Evolutionary conservation across 108 stramenopile species (phyloP), one percentile per base, ranked within the genome.

Genomic region (Schizochytrium sp.): DNA sequence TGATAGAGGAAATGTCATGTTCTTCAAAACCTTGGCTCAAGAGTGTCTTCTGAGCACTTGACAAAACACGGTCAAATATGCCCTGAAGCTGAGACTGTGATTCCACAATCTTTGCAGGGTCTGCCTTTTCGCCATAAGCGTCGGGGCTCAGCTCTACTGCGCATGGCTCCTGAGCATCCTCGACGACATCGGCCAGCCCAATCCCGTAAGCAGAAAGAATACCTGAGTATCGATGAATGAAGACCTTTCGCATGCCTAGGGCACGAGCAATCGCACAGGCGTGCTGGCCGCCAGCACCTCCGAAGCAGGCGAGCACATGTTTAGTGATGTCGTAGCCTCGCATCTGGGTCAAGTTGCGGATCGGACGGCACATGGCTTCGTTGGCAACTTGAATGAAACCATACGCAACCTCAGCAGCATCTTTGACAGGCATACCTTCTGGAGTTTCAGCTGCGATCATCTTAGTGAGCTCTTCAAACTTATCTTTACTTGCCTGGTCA

Each of bases 351-450:
- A 99, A 92, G 90, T 98, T 98, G 49, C 99, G 96, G 92, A 99
- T 98, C 2, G 99, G 99, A 28, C 99, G 95, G 90, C 98, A 98
- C 99, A 99, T 99, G 72, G 99, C 98, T 90, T 99, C 99, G 92
- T 98, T 99, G 90, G 99, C 99, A 12, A 99, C 97, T 90, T 96
- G 94, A 59, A 99, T 89, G 90, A 99, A 99, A 7, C 99, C 99
- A 90, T 93, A 96, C 3, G 99, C 99, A 19, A 99, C 91, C 88
- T 98, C 97, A 3, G 87, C 93, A 17, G 87, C 56, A 3, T 89
- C 61, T 2, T 28, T 72, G 53, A 3, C 88, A 53, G 57, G 13
- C 17, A 55, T 44, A 19, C 13, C 59, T 0, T n/a, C 19, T 58
- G 88, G 42, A 3, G 69, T 4, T 3, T 59, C 28, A 12, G 3